Conservation (phyloP, 2,329 filamentous ascomycete species). For the Aspergillus quadricinctus region DNA sequence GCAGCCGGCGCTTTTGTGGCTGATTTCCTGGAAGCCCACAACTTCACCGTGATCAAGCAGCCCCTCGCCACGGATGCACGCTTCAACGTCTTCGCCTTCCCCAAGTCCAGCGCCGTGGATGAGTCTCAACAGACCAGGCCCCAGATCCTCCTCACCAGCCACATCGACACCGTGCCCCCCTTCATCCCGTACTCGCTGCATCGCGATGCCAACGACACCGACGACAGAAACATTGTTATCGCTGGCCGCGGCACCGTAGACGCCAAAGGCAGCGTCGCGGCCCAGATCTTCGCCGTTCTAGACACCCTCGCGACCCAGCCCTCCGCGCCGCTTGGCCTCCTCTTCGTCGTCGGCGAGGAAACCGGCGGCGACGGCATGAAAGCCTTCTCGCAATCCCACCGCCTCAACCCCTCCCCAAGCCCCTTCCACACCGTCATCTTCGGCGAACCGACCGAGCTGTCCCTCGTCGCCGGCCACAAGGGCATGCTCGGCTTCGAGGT, state of each 20-base stretch:
- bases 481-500: slow-evolving; percentile 68
- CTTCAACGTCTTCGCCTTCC: slow-evolving; percentile 73
- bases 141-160: slow-evolving; percentile 55
- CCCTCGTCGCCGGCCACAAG: slow-evolving; percentile 88
- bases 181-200: slow-evolving; percentile 49
- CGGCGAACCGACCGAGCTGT: slow-evolving; percentile 86
- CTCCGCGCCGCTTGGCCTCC: slow-evolving; percentile 43
- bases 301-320: slow-evolving; percentile 42
- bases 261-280: slow-evolving; percentile 44
- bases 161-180: slow-evolving; percentile 68
- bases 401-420: slow-evolving; percentile 43
- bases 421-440: slow-evolving; percentile 72
- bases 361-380: slow-evolving; percentile 75
- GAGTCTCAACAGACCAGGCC: slow-evolving; percentile 10
- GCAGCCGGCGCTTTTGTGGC: slow-evolving; percentile 65
- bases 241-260: slow-evolving; percentile 45
- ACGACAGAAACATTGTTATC: slow-evolving; percentile 31
- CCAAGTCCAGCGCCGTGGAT: slow-evolving; percentile 12
- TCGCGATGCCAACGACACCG: slow-evolving; percentile 26
- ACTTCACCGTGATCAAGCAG: slow-evolving; percentile 62
- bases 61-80: slow-evolving; percentile 35
- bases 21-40: slow-evolving; percentile 57
- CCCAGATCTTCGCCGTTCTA: slow-evolving; percentile 41
- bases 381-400: slow-evolving; percentile 40
- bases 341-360: slow-evolving; percentile 79